Evolutionary conservation across 225 moss, liverwort and hornwort genomes (phyloP), one percentile per base, ranked within the genome.

Genomic region (Marchantia paleacea): DNA sequence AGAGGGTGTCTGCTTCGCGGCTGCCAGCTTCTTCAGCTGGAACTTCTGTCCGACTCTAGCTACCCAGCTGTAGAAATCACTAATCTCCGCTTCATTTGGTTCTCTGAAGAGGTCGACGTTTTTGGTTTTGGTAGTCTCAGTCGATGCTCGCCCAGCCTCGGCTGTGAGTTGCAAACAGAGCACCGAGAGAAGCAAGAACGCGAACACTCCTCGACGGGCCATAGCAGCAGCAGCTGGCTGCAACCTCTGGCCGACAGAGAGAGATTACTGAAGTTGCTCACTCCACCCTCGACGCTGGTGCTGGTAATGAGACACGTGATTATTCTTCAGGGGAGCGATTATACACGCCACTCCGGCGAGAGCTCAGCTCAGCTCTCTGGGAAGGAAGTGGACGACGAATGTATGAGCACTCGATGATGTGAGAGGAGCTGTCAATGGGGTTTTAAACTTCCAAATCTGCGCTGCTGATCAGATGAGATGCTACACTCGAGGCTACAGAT

Each of bases 51-150:
- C 84, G 29, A 75, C 87, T 24, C 87, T 81, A 79, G 75, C 55
- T 4, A 87, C 79, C 84, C 84, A 87, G 39, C 63, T 79, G 63
- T 68, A 55, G 75, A 87, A 87, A 52, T 87, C 84, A 18, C 29
- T 78, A 39, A 8, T 64, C 50, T 81, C 75, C 19, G 49, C 79
- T 13, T 75, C 87, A 73, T 54, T 87, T 28, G 79, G 79, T 7
- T 75, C 69, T 50, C 78, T 78, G 75, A 79, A 83, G 0, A 78
- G 7, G 10, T 57, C 69, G 10, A 30, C 29, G 12, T 39, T 15
- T 39, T 52, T 68, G 14, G 9, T 18, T 16, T 79, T 55, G 7
- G 67, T 26, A 0, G 52, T 29, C 26, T 30, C 67, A 0, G 79
- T 52, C 7, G 79, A 16, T 67, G 69, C 52, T 52, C 79, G 79